These are phyloP conservation scores for Globisporangium orthogonon DNA, from an alignment of 352 stramenopile species.

Conservation along the genomic window DNA sequence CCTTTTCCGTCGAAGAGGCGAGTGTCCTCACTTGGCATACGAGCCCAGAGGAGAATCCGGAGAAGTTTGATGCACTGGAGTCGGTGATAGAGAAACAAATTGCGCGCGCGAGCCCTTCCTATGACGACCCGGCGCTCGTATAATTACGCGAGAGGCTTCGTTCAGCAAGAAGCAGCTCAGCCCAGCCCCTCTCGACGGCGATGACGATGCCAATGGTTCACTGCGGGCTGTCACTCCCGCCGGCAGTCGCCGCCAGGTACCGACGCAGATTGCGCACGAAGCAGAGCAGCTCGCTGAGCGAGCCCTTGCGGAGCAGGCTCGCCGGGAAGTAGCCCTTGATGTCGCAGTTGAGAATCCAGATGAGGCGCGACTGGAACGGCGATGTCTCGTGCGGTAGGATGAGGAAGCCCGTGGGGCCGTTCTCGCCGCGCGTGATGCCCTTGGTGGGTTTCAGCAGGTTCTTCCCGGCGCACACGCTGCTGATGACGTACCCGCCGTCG, in stretches of 20 bases:
- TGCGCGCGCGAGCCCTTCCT: neutral
- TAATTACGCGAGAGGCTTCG: neutral
- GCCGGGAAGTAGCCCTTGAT: slow-evolving; percentile 83
- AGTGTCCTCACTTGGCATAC: too few species aligned
- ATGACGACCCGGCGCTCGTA: neutral
- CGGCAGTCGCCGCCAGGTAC: slow-evolving; percentile 47
- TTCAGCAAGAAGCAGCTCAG: too few species aligned
- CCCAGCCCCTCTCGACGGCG: too few species aligned
- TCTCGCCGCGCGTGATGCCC: slow-evolving; percentile 72
- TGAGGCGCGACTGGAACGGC: slow-evolving; percentile 67
- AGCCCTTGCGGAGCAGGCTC: slow-evolving; percentile 75
- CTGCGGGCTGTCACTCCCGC: slow-evolving; percentile 27
- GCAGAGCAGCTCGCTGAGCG: slow-evolving; percentile 68
- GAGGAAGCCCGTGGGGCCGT: slow-evolving; percentile 65
- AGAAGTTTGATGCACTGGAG: neutral
- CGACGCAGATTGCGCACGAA: slow-evolving; percentile 76
- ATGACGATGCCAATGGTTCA: neutral
- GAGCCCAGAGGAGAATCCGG: neutral
- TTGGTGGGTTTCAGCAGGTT: slow-evolving; percentile 62
- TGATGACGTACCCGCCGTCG: slow-evolving; percentile 67
- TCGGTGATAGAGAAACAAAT: neutral
- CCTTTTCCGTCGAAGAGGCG: slow-evolving; percentile 1
- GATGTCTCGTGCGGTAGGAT: slow-evolving; percentile 70
- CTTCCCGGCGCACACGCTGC: slow-evolving; percentile 58
- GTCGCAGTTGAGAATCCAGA: slow-evolving; percentile 83